Evolutionary conservation across 176 grass and related monocot genomes (phyloP), one percentile per base, ranked within the genome.

Genomic region (Bolboschoenus planiculmis): DNA sequence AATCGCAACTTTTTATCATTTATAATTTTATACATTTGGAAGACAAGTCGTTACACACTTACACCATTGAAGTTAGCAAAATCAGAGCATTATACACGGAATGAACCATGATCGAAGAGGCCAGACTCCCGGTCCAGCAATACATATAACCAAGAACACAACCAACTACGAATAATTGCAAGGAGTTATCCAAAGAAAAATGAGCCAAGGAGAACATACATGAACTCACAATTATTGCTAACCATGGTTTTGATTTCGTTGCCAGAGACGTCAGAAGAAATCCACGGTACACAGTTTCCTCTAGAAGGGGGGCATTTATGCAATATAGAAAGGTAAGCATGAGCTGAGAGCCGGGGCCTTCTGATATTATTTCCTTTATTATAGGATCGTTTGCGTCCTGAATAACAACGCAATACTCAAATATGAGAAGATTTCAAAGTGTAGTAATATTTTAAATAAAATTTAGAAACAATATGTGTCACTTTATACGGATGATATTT

Each of bases 281-380:
- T 72, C 95, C 90, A 5, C 95, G 92, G 64, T 97, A 97, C 50
- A 97, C 87, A 40, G 87, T 94, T 90, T 97, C 95, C 87, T 97
- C 95, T n/a, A 90, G 82, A 68, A 94, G 33, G 1, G 95, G 90
- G 74, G 90, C 84, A 84, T 90, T 54, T 20, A 97, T 76, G 85
- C 92, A 91, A 83, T 93, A 94, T 8, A 94, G 87, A 84, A 88
- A 82, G 79, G 87, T 79, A 68, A 89, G 92, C 70, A 85, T 2
- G 42, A 87, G 11, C 58, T 66, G 87, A 79, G 92, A 82, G 7
- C 67, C 44, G 27, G 87, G 78, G 82, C 87, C 88, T 21, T 81
- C 9, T 30, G 72, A 87, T 66, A 97, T 88, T 34, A 97, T 97
- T 77, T 90, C 55, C 78, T 88, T 93, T 54, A 94, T 63, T 47